Conservation (phyloP, 2,329 filamentous ascomycete species). For the Alternaria tenuissima region DNA sequence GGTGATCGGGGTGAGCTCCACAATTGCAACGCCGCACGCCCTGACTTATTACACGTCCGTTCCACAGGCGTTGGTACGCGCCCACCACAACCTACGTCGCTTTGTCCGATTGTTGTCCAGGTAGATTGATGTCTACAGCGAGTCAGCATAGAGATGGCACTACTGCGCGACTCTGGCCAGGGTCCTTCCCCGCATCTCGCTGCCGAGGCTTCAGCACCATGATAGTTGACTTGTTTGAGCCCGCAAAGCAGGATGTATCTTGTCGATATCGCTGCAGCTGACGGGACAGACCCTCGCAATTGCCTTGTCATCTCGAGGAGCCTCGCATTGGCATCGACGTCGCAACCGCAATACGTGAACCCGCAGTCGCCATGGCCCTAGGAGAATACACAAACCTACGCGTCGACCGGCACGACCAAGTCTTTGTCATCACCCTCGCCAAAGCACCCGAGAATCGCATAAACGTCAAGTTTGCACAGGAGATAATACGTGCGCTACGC, state of each 20-base stretch:
- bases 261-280: background rate
- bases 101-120: background rate
- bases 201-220: constrained; percentile 28
- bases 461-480: constrained; percentile 60
- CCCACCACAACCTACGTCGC: background rate
- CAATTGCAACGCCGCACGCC: background rate
- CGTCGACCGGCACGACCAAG: constrained; percentile 57
- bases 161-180: background rate
- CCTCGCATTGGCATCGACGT: background rate
- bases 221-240: background rate
- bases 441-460: constrained; percentile 64
- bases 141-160: background rate
- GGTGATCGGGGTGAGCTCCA: background rate
- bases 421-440: constrained; percentile 64
- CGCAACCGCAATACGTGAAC: background rate
- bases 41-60: background rate
- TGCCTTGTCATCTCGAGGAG: fast-evolving
- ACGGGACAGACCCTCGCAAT: background rate
- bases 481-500: constrained; percentile 61
- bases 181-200: constrained; percentile 25
- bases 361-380: constrained; percentile 25
- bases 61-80: background rate
- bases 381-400: constrained; percentile 54
- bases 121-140: background rate
- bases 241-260: background rate